Base-by-base conservation (phyloP, 495 filamentous ascomycete species). In the Bacidia rubella region DNA sequence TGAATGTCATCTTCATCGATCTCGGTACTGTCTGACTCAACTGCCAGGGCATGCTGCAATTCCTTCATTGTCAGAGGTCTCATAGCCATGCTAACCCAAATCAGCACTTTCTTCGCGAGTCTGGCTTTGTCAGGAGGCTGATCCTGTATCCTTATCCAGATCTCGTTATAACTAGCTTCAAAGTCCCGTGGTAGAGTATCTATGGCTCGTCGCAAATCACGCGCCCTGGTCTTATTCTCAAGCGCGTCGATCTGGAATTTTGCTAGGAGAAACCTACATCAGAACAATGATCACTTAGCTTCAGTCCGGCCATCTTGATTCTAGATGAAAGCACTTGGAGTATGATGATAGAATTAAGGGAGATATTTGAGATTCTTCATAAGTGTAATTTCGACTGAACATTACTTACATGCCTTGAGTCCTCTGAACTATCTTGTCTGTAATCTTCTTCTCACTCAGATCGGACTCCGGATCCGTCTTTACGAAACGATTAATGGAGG, bases 371-470 rank as follows among this genome's bases (percentile, higher is more conserved):
- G n/a, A n/a, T n/a, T n/a, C n/a, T n/a, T n/a, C n/a, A n/a, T n/a
- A n/a, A n/a, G n/a, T n/a, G n/a, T n/a, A n/a, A n/a, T n/a, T n/a
- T n/a, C n/a, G n/a, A n/a, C n/a, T n/a, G n/a, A n/a, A n/a, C n/a
- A n/a, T n/a, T n/a, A 43, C 59, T 32, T 59, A 62, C 60, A 62
- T 59, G 52, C 60, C 60, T 35, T 59, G 42, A n/a, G 55, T 47
- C 32, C 53, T 62, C 9, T 27, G 2, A n/a, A 49, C 23, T 9
- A 62, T 40, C 2, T 11, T 45, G 0, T 23, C n/a, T 25, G 41
- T 42, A 5, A 62, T 59, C 0, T 12, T 20, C 2, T 55, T 29
- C 2, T 25, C 49, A 12, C n/a, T n/a, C n/a, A 35, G 29, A 15
- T 35, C 29, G 29, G 53, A 42, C 20, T 29, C 17, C 3, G 1